phyloP scores from a whole-genome alignment of 192 early-diverging fungal genomes.

The Obelidium mucronatum region DNA sequence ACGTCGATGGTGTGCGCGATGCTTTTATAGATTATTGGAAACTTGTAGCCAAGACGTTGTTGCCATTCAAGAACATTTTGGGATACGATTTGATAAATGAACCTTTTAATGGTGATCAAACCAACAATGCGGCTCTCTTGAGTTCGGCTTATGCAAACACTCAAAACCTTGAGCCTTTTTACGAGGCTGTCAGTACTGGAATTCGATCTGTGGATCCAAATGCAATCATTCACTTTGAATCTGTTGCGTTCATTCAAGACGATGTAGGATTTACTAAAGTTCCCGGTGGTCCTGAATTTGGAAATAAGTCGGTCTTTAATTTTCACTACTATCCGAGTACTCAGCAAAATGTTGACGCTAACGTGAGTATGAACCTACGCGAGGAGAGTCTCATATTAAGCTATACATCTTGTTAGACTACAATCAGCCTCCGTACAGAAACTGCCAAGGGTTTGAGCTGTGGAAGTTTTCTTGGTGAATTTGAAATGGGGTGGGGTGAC shows the following conservation, averaged over 20 bases:
- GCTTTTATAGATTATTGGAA: constrained; percentile 67
- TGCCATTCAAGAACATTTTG: constrained; percentile 56
- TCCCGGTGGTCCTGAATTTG: constrained; percentile 15
- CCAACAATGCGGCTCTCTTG: constrained; percentile 50
- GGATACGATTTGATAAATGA: constrained; percentile 75
- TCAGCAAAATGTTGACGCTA: background rate
- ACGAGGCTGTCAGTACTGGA: constrained; percentile 54
- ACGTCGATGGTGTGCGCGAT: constrained; percentile 62
- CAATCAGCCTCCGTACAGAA: constrained; percentile 33
- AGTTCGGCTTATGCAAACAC: constrained; percentile 52
- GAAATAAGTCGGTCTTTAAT: constrained; percentile 22
- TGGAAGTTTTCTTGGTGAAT: constrained; percentile 31
- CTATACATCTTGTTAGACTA: constrained; percentile 12
- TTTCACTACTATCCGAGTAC: constrained; percentile 34
- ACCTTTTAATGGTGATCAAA: constrained; percentile 61
- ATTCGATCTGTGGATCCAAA: constrained; percentile 64
- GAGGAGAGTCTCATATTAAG: background rate
- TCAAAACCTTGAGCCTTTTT: constrained; percentile 57
- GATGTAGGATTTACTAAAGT: constrained; percentile 26
- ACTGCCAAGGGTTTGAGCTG: background rate
- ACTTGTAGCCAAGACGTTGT: constrained; percentile 57
- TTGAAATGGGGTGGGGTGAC: constrained; percentile 29
- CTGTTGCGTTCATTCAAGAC: constrained; percentile 43
- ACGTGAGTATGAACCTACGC: background rate
- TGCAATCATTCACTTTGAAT: constrained; percentile 68